These are phyloP conservation scores for Suillus bovinus DNA, from an alignment of 768 basidiomycete species.

Conservation along the genomic window DNA sequence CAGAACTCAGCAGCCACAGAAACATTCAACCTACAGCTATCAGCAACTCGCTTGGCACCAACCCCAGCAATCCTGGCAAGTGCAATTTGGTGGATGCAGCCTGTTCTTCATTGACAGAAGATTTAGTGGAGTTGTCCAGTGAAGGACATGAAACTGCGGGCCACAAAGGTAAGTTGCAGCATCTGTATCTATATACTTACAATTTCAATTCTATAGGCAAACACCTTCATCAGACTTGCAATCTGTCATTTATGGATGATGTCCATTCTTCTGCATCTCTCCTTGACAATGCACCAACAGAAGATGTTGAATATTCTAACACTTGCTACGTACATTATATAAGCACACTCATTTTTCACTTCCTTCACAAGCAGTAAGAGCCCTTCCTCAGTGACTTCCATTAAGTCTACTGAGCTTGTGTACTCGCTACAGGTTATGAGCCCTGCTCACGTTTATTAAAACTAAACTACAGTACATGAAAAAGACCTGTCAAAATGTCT, in stretches of 20 bases:
- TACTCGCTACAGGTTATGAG: too few relatives aligned
- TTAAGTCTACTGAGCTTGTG: too few relatives aligned
- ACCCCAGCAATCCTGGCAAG: not conserved
- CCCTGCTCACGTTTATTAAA: too few relatives aligned
- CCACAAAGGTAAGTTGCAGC: not conserved
- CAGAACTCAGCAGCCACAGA: not conserved
- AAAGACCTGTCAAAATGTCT: too few relatives aligned
- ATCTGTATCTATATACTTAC: not conserved
- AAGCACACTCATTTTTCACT: too few relatives aligned
- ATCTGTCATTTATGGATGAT: not conserved
- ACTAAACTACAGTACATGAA: too few relatives aligned
- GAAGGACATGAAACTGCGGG: not conserved
- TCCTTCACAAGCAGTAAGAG: too few relatives aligned
- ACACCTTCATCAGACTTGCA: not conserved
- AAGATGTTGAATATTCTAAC: too few relatives aligned
- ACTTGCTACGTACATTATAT: too few relatives aligned
- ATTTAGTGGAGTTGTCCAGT: not conserved
- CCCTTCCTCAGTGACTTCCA: too few relatives aligned
- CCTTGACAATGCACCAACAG: too few relatives aligned
- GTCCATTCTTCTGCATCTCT: not conserved
- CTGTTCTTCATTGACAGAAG: not conserved
- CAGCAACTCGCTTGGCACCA: not conserved
- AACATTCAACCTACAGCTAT: not conserved
- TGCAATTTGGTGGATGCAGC: not conserved
- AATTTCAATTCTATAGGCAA: not conserved